Conservation (phyloP, 129 eudicot genomes). For the Tagetes patula region DNA sequence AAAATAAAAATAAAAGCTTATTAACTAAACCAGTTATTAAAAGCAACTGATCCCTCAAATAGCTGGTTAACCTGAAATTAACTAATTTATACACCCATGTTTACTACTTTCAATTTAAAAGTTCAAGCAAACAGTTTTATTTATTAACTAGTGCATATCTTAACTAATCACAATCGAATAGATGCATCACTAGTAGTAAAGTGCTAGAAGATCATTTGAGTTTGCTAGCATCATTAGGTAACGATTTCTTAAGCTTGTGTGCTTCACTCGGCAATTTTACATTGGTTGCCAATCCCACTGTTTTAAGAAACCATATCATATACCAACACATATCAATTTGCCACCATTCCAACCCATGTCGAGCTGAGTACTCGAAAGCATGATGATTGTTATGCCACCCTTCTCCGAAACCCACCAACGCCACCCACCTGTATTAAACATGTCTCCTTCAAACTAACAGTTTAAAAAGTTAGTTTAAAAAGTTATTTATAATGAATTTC, state of each 20-base stretch:
- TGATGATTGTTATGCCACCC: slow-evolving; percentile 86
- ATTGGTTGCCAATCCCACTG: slow-evolving; percentile 65
- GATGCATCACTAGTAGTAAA: background rate
- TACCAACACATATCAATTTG: slow-evolving; percentile 81
- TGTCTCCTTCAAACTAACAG: background rate
- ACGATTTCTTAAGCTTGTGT: slow-evolving; percentile 48
- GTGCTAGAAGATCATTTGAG: background rate
- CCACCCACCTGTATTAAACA: slow-evolving; percentile 59
- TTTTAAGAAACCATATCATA: slow-evolving; percentile 52
- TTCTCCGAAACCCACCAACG: slow-evolving; percentile 58
- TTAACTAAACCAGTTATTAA: no score
- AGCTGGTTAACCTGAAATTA: no score
- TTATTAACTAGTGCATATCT: background rate
- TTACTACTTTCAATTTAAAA: no score
- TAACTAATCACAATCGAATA: background rate
- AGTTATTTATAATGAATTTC: no score
- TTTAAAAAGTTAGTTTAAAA: background rate
- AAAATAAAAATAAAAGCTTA: no score
- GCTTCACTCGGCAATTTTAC: slow-evolving; percentile 60
- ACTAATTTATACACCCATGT: no score
- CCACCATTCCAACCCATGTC: slow-evolving; percentile 96
- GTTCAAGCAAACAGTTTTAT: no score
- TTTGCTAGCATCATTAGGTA: slow-evolving; percentile 4
- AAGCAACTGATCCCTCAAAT: no score
- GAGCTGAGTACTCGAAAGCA: slow-evolving; percentile 77